Conservation (phyloP, 495 filamentous ascomycete genomes). For the Penicillium canariense region DNA sequence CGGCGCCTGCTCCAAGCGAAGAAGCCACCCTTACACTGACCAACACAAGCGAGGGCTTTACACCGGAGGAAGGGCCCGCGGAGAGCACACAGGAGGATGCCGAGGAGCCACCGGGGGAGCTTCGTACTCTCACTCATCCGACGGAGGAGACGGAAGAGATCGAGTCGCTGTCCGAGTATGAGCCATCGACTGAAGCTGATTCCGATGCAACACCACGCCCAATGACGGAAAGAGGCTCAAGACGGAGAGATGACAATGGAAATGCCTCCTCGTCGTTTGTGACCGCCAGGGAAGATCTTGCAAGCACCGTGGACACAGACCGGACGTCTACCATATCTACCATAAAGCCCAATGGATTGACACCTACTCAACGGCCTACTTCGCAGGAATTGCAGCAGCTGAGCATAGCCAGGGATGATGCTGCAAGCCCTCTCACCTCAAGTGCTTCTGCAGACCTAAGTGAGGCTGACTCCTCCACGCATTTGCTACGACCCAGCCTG, state of each 20-base stretch:
- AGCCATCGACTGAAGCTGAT: slow-evolving; percentile 8
- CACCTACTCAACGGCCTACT: slow-evolving; percentile 2
- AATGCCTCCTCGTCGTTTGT: slow-evolving; percentile 30
- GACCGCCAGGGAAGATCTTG: slow-evolving; percentile 28
- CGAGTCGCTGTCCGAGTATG: slow-evolving; percentile 3
- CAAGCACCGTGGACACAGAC: slow-evolving; percentile 15
- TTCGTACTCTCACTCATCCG: slow-evolving; percentile 22
- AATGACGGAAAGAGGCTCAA: slow-evolving; percentile 6
- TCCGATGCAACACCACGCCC: slow-evolving; percentile 15
- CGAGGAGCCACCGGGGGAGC: slow-evolving; percentile 19
- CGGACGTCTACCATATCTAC: slow-evolving; percentile 22
- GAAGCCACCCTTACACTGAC: slow-evolving; percentile 24
- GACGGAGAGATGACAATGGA: slow-evolving; percentile 2
- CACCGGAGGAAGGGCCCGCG: slow-evolving; percentile 16
- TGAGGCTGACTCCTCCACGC: slow-evolving; percentile 40
- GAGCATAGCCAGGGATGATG: slow-evolving; percentile 18
- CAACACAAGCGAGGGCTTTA: slow-evolving; percentile 12
- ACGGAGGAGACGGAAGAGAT: slow-evolving; percentile 11
- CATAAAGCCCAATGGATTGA: slow-evolving; percentile 4
- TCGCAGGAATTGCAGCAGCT: slow-evolving; percentile 18
- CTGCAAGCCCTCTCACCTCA: slow-evolving; percentile 21
- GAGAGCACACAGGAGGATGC: slow-evolving; percentile 15
- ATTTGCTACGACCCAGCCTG: slow-evolving; percentile 28
- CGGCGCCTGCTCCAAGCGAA: slow-evolving; percentile 18
- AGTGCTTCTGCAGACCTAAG: slow-evolving; percentile 26